These are phyloP conservation scores for Ogataea polymorpha DNA, from an alignment of 805 yeast species.

Conservation along the genomic window DNA sequence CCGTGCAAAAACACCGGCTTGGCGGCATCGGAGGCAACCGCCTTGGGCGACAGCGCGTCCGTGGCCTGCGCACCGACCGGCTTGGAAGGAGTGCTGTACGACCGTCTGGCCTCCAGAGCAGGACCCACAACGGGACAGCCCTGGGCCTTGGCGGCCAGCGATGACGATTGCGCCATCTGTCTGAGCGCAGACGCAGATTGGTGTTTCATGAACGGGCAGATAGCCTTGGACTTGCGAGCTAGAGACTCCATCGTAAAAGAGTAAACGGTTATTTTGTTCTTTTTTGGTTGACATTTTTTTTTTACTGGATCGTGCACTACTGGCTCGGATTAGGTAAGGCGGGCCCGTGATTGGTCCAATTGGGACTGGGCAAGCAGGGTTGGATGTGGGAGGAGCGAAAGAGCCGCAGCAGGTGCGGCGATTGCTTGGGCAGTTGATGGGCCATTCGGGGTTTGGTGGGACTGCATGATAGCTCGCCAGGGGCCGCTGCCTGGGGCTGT, in stretches of 20 bases:
- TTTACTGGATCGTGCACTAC: slow-evolving; percentile 2
- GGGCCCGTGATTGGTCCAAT: slow-evolving; percentile 2
- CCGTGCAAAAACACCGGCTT: slow-evolving; percentile 27
- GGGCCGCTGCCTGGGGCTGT: neutral
- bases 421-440: too few species aligned
- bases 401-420: too few species aligned
- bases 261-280: slow-evolving; percentile 1
- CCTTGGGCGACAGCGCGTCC: slow-evolving; percentile 29
- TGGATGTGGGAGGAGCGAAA: too few species aligned
- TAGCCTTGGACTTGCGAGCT: slow-evolving; percentile 68
- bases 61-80: slow-evolving; percentile 46
- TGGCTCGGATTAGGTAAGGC: slow-evolving; percentile 3
- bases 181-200: slow-evolving; percentile 60
- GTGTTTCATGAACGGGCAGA: slow-evolving; percentile 77
- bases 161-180: slow-evolving; percentile 43
- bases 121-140: slow-evolving; percentile 91
- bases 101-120: slow-evolving; percentile 50
- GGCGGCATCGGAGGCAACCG: slow-evolving; percentile 30
- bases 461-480: neutral
- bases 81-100: slow-evolving; percentile 46
- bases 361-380: neutral
- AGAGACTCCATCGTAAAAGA: slow-evolving; percentile 63
- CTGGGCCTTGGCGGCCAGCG: slow-evolving; percentile 56
- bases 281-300: neutral
- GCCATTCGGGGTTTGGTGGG: neutral